Evolutionary conservation across 73 alveolate genomes (phyloP), one percentile per base, ranked within the genome.

Genomic region (Paramecium caudatum): DNA sequence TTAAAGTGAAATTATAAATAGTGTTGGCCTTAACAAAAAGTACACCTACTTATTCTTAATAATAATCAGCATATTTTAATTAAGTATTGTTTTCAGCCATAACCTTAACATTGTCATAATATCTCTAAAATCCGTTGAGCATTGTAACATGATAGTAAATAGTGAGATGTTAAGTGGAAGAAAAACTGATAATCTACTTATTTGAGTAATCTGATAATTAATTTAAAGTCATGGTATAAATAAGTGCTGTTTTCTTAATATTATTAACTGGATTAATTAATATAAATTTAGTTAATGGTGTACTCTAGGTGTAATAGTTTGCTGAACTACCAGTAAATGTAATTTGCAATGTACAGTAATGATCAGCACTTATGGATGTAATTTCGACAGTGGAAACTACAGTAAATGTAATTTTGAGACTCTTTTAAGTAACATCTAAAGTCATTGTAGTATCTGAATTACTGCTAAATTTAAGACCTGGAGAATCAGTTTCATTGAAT

Each of bases 311-410:
- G 43, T 41, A 74, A 74, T 74, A 74, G 2, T 33, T 23, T 7
- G 65, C 88, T 37, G 84, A 68, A 34, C 19, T 68, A 6, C 88
- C 88, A 27, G 68, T 27, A 16, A 74, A 74, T 21, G 88, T 74
- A 30, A 74, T 36, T 17, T 34, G 8, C 1, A 74, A 27, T 39
- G 41, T 43, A 27, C 55, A 10, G 6, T 36, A 19, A 74, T 74
- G 32, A 12, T 74, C 65, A 9, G 23, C 9, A 7, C 33, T 48
- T 48, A 48, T 48, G 15, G 7, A 9, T 12, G 70, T 48, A 17
- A 74, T 47, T 27, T 74, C 68, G 2, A 16, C 19, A 4, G 17
- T 43, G 7, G 88, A 74, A 7, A 23, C 0, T 0, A 74, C 32
- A 27, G 7, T 74, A 25, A 45, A 41, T 7, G 69, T 39, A 1